Percentiles rank a stretch among this genome's conserved stretches.
Conservation (phyloP, 495 filamentous ascomycete genomes). For the Mycothermus thermophilus region DNA sequence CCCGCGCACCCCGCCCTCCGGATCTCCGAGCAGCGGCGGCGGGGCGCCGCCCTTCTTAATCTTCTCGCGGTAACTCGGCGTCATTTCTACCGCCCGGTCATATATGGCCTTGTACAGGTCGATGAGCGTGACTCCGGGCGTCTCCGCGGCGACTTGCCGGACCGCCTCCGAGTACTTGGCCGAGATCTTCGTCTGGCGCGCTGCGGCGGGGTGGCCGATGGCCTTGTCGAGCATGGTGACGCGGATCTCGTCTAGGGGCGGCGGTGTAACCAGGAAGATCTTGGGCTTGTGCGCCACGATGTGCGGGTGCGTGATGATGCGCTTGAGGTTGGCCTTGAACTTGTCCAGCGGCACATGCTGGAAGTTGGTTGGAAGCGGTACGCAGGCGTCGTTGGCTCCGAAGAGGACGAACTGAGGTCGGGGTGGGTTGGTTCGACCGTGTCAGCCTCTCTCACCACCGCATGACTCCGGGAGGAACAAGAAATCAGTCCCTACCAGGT, state of each 20-base stretch:
- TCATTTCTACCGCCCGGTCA: slow-evolving; percentile 34
- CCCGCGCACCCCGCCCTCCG: slow-evolving; percentile 27
- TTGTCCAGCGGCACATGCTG: slow-evolving; percentile 64
- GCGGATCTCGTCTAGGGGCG: slow-evolving; percentile 68
- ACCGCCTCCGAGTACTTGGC: slow-evolving; percentile 59
- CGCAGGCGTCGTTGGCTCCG: slow-evolving; percentile 71
- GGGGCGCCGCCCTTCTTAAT: too few species aligned
- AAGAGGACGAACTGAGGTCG: slow-evolving; percentile 69
- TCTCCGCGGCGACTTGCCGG: slow-evolving; percentile 47
- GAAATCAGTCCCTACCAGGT: slow-evolving; percentile 55
- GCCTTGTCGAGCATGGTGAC: slow-evolving; percentile 38
- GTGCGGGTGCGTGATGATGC: slow-evolving; percentile 53
- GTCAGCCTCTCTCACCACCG: too few species aligned
- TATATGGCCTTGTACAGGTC: slow-evolving; percentile 68
- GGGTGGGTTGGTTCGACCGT: too few species aligned
- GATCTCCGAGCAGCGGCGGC: slow-evolving; percentile 28
- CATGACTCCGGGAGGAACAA: too few species aligned
- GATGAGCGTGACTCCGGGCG: slow-evolving; percentile 47
- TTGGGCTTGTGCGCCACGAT: slow-evolving; percentile 55
- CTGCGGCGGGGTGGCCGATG: slow-evolving; percentile 34
- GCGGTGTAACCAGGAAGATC: slow-evolving; percentile 64
- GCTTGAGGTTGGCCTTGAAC: slow-evolving; percentile 56
- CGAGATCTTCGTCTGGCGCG: slow-evolving; percentile 47
- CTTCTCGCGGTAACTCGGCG: slow-evolving; percentile 24
- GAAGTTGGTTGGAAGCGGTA: slow-evolving; percentile 38